These are phyloP conservation scores for Coniochaeta pulveracea DNA, from an alignment of 2,329 filamentous ascomycete species.

Conservation along the genomic window DNA sequence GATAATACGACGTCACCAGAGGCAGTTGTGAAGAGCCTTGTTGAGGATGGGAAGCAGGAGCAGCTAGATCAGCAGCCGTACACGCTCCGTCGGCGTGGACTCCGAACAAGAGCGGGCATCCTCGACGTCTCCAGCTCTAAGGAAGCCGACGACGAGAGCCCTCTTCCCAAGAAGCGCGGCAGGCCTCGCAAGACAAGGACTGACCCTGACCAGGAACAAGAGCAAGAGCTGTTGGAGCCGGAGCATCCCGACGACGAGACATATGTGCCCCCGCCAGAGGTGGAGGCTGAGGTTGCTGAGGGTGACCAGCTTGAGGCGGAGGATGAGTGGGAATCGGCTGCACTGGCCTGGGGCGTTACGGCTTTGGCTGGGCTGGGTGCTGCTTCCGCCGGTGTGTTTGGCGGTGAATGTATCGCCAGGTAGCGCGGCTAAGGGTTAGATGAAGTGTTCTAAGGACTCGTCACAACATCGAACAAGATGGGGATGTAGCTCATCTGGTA, in stretches of 20 bases:
- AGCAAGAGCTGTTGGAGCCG: slow-evolving; percentile 7
- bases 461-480: too few species aligned
- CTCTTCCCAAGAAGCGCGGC: slow-evolving; percentile 12
- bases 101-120: slow-evolving; percentile 8
- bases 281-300: slow-evolving; percentile 19
- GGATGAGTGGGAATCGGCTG: slow-evolving; percentile 34
- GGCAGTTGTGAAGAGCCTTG: neutral
- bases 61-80: slow-evolving; percentile 5
- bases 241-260: slow-evolving; percentile 17
- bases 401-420: slow-evolving; percentile 31
- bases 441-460: too few species aligned
- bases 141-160: slow-evolving; percentile 2
- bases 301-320: slow-evolving; percentile 28
- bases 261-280: slow-evolving; percentile 25
- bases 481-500: too few species aligned
- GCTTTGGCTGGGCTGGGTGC: slow-evolving; percentile 30
- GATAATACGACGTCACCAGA: neutral
- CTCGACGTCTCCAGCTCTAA: slow-evolving; percentile 11
- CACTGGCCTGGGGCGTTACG: slow-evolving; percentile 33
- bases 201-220: slow-evolving; percentile 8
- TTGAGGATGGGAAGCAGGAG: neutral
- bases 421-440: too few species aligned
- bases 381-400: slow-evolving; percentile 33
- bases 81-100: slow-evolving; percentile 13
- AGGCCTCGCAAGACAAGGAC: slow-evolving; percentile 15